phyloP scores from a whole-genome alignment of 2,329 filamentous ascomycete species.

The Venturia carpophila region DNA sequence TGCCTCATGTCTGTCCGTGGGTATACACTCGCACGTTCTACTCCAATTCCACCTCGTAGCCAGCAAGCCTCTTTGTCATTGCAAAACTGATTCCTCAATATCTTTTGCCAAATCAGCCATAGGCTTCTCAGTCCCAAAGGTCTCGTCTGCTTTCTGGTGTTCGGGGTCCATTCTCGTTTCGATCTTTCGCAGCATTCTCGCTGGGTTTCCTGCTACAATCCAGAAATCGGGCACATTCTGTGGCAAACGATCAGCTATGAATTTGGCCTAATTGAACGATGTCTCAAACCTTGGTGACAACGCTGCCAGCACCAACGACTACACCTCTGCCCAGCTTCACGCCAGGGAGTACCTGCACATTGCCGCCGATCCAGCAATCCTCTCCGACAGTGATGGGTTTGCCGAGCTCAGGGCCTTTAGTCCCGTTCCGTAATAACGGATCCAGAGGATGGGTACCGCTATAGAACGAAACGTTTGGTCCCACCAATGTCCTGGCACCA shows the following conservation, averaged over 20 bases:
- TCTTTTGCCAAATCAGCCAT: conserved; percentile 16
- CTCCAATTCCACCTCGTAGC: not conserved
- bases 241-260: conserved; percentile 12
- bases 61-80: conserved; percentile 15
- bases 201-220: conserved; percentile 61
- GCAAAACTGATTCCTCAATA: conserved; percentile 13
- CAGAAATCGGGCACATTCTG: conserved; percentile 55
- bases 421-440: conserved; percentile 64
- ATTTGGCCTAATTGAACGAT: not conserved
- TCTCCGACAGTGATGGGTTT: conserved; percentile 67
- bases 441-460: conserved; percentile 71
- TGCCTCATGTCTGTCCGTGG: not conserved
- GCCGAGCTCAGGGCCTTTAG: conserved; percentile 65
- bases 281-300: conserved; percentile 61
- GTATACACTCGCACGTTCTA: not conserved
- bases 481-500: conserved; percentile 68
- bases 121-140: conserved; percentile 12
- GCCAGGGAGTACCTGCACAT: conserved; percentile 57
- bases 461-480: conserved; percentile 70
- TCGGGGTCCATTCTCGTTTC: conserved; percentile 13
- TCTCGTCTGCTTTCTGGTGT: conserved; percentile 10
- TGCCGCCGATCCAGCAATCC: conserved; percentile 59
- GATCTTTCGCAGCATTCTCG: conserved; percentile 44
- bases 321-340: conserved; percentile 68
- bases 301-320: conserved; percentile 71